Base-by-base conservation (phyloP, 2,329 filamentous ascomycete species). In the Atkinsonella hypoxylon region DNA sequence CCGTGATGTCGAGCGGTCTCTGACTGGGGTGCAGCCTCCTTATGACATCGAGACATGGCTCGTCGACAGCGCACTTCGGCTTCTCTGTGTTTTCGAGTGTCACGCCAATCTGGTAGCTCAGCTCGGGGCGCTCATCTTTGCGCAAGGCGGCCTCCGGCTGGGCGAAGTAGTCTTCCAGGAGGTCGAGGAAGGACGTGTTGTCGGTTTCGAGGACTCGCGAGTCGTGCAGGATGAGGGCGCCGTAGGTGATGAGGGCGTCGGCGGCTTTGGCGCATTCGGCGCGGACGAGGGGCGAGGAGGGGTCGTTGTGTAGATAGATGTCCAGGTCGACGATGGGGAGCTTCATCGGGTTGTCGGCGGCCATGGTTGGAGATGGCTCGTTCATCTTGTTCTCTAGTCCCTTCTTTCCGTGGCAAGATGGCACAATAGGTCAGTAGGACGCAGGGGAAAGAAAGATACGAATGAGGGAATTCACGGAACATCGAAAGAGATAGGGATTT, bases 141-240 rank as follows among this genome's bases (percentile, higher is more conserved):
- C 62, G 63, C 36, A 81, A 69, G 2, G 59, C 62, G 9, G 62
- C 69, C 17, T 67, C 65, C 15, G 77, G 73, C 63, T 81, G 78
- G 34, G 76, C 77, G 59, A 82, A 82, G 69, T 82, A 82, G 67
- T 81, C 77, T 64, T 82, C 78, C n/a, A 81, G 72, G 38, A 82
- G 69, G 62, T 82, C 77, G 51, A 82, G 73, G 57, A 82, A 82
- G 49, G 68, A 64, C 26, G 67, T 66, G 66, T 82, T 82, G 64
- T 79, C 75, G 2, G 64, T 57, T 57, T 77, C 75, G 17, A 74
- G 68, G 12, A 80, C 78, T 54, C 78, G 77, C 48, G 74, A 75
- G 66, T 81, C 78, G 66, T 79, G 78, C 44, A 81, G 70, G 22
- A 82, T 68, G 18, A 82, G 71, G 9, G 78, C 78, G 52, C 78